These are phyloP conservation scores for Chamaecrista fasciculata DNA, from an alignment of 306 rosid genomes.

Conservation along the genomic window DNA sequence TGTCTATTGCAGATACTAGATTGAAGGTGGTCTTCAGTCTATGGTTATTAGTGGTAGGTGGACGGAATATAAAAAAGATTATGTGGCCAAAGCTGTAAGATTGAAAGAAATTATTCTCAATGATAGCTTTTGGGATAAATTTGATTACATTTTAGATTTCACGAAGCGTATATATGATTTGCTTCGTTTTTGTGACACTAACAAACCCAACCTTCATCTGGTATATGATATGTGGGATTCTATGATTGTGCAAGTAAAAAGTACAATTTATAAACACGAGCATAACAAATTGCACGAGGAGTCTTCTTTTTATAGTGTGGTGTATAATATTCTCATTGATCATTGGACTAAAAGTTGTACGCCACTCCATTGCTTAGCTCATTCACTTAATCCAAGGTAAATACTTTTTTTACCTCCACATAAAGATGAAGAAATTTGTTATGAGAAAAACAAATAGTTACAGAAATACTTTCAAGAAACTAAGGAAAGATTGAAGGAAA, in stretches of 20 bases:
- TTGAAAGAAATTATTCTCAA: not conserved
- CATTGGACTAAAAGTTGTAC: not conserved
- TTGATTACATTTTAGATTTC: not conserved
- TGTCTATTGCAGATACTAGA: not conserved
- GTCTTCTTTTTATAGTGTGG: not conserved
- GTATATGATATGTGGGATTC: conserved; percentile 12
- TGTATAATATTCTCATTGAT: not conserved
- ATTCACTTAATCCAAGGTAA: not conserved
- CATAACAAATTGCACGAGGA: not conserved
- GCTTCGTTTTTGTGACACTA: not conserved
- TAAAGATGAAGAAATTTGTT: not conserved
- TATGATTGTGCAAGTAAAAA: not conserved
- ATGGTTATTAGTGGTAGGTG: not conserved
- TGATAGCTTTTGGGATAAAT: not conserved
- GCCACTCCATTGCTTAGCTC: not conserved
- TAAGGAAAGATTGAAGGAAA: not conserved
- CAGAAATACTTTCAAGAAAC: not conserved
- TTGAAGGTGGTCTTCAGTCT: not conserved
- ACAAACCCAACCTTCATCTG: not conserved
- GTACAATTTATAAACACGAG: not conserved
- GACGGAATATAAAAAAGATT: not conserved
- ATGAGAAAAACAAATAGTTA: not conserved
- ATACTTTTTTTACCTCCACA: not conserved
- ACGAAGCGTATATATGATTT: not conserved
- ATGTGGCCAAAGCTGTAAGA: not conserved